phyloP scores from a whole-genome alignment of 306 rosid species.

The Glycine tomentella region DNA sequence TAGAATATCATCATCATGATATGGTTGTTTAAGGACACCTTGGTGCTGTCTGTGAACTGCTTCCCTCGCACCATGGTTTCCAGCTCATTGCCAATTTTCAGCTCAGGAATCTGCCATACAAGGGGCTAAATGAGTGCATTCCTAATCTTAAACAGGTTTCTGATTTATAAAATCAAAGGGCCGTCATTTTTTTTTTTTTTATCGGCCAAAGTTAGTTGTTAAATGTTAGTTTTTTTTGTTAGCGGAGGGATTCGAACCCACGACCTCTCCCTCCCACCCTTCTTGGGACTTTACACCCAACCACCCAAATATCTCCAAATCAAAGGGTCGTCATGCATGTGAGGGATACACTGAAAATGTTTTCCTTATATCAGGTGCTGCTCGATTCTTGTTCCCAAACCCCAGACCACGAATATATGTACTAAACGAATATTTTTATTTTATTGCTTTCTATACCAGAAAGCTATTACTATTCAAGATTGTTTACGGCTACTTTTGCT shows the following conservation, averaged over 20 bases:
- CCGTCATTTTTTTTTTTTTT: too few relatives aligned
- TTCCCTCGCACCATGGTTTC: constrained; percentile 39
- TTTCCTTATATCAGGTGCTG: background rate
- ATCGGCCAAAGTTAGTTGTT: too few relatives aligned
- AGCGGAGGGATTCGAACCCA: too few relatives aligned
- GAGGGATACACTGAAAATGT: background rate
- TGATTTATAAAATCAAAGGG: background rate
- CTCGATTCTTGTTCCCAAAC: background rate
- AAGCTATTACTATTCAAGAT: constrained; percentile 1
- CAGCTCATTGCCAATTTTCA: constrained; percentile 36
- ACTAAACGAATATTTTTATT: background rate
- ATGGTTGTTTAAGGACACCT: constrained; percentile 33
- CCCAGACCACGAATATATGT: background rate
- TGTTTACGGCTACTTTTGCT: background rate
- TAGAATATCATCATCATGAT: constrained; percentile 31
- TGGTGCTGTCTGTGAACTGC: constrained; percentile 42
- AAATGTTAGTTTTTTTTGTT: too few relatives aligned
- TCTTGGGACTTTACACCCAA: too few relatives aligned
- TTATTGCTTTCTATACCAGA: too few relatives aligned
- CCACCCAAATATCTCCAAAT: too few relatives aligned
- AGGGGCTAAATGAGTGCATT: constrained; percentile 22
- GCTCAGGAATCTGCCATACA: constrained; percentile 34
- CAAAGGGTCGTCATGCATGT: background rate
- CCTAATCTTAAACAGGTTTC: background rate
- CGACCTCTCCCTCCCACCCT: too few relatives aligned